Evolutionary conservation across 805 yeast genomes (phyloP).

Genomic region (Maudiozyma pseudohumilis): DNA sequence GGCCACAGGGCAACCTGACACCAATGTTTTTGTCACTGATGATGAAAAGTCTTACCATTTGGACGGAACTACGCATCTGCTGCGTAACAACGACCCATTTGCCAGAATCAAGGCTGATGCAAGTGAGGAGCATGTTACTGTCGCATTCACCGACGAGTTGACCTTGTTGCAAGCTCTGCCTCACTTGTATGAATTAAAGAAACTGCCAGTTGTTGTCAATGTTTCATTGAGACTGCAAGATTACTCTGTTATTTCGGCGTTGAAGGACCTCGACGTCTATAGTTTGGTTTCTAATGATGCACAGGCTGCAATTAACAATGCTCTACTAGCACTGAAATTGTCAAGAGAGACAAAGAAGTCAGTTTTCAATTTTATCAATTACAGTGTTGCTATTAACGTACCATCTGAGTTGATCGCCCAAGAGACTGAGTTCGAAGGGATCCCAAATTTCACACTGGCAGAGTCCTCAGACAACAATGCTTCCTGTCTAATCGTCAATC

Average conservation of each 20-base stretch:
- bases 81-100: conserved; percentile 26
- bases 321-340: too few species aligned
- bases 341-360: too few species aligned
- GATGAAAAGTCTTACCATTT: conserved; percentile 7
- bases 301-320: conserved; percentile 42
- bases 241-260: conserved; percentile 55
- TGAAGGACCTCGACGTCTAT: conserved; percentile 61
- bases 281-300: conserved; percentile 57
- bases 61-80: conserved; percentile 5
- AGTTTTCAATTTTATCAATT: conserved; percentile 60
- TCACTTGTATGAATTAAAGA: conserved; percentile 36
- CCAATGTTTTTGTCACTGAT: conserved; percentile 15
- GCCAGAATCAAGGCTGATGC: conserved; percentile 13
- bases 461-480: background rate
- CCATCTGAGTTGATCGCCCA: too few species aligned
- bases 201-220: conserved; percentile 44
- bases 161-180: conserved; percentile 54
- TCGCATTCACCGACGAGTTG: conserved; percentile 44
- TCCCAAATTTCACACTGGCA: background rate
- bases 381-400: background rate
- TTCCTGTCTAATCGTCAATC: conserved; percentile 31
- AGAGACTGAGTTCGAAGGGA: background rate
- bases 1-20: conserved; percentile 5
- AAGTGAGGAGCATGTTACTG: conserved; percentile 21
- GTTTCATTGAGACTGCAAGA: conserved; percentile 50